Conservation (phyloP, 2,329 filamentous ascomycete species). For the Periglandula ipomoeae region DNA sequence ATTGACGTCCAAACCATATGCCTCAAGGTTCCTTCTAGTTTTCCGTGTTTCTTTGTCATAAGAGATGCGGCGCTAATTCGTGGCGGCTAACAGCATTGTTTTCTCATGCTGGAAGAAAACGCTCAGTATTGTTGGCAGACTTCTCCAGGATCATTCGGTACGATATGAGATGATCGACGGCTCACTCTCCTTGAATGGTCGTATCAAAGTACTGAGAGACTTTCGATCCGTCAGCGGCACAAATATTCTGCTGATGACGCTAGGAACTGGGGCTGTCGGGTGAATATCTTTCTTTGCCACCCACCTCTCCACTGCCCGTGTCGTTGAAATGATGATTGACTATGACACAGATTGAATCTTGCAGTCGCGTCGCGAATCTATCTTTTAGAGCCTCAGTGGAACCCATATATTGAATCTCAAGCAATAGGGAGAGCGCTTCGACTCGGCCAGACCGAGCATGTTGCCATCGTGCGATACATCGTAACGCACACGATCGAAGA, state of each 20-base stretch:
- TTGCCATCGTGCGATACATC: background rate
- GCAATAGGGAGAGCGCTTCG: background rate
- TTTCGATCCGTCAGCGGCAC: background rate
- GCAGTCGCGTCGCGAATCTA: background rate
- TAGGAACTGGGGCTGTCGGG: background rate
- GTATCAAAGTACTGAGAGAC: background rate
- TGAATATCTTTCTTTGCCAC: background rate
- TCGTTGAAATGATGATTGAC: background rate
- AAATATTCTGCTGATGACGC: background rate
- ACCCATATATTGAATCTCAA: background rate
- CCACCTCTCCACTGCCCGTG: background rate
- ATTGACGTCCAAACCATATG: background rate
- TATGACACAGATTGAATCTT: background rate
- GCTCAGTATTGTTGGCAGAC: background rate
- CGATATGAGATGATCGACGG: background rate
- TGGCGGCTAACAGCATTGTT: background rate
- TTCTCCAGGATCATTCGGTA: background rate
- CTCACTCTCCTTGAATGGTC: background rate
- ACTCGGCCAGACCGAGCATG: background rate
- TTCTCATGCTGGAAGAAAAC: background rate
- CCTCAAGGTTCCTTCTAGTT: background rate
- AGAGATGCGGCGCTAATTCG: background rate
- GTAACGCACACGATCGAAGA: background rate
- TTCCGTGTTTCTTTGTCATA: background rate
- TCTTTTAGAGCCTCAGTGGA: background rate